phyloP scores from a whole-genome alignment of 2,329 filamentous ascomycete genomes.

The Coccinonectria pachysandricola region DNA sequence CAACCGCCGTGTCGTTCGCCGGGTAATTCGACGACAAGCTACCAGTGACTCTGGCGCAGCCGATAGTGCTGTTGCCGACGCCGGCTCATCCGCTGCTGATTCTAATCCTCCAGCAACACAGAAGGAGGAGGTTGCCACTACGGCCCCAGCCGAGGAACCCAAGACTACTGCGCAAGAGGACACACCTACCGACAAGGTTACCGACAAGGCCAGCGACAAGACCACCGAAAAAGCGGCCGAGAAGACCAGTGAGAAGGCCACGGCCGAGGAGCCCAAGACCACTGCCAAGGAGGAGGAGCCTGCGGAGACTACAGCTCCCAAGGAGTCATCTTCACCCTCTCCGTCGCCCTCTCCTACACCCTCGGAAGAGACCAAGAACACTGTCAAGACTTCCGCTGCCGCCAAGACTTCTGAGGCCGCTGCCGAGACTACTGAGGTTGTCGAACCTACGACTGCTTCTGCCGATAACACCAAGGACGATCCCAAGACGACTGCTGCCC shows the following conservation, averaged over 20 bases:
- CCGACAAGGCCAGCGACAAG: neutral
- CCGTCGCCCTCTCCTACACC: too few species aligned
- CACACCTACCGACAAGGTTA: too few species aligned
- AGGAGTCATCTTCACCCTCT: too few species aligned
- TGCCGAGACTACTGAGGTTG: conserved; percentile 1
- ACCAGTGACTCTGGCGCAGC: conserved; percentile 7
- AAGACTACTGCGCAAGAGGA: conserved; percentile 1
- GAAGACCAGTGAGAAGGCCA: conserved; percentile 1
- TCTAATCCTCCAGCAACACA: too few species aligned
- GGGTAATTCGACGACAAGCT: conserved; percentile 12
- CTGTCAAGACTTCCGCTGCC: neutral
- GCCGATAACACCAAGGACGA: conserved; percentile 6
- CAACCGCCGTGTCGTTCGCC: conserved; percentile 10
- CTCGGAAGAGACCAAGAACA: neutral
- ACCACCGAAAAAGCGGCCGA: too few species aligned
- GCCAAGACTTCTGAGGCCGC: conserved; percentile 3
- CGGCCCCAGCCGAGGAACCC: neutral
- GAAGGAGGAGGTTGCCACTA: neutral
- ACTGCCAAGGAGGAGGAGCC: too few species aligned
- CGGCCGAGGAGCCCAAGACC: too few species aligned
- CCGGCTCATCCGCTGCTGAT: too few species aligned
- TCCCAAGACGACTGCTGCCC: conserved; percentile 3
- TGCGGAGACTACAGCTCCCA: too few species aligned
- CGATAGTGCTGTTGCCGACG: conserved; percentile 3
- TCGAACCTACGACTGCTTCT: conserved; percentile 3